Evolutionary conservation across 2,329 filamentous ascomycete genomes (phyloP), one percentile per base, ranked within the genome.

Genomic region (Ceratocystis ficicola): DNA sequence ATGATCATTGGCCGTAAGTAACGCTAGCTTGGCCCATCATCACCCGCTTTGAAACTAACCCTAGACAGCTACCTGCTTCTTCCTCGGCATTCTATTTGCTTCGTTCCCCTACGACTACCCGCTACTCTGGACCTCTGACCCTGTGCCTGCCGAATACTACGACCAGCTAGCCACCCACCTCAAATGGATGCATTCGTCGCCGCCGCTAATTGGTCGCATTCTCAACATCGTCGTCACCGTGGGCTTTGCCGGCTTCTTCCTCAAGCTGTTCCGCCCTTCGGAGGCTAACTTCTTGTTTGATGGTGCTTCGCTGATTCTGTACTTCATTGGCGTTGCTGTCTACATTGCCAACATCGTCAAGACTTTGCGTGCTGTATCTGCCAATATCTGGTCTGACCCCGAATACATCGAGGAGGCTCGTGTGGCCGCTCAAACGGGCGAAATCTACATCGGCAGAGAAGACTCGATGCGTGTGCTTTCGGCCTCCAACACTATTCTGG

Each of bases 281-380:
- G 93, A 97, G 77, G 88, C 89, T 69, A 99, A 99, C 80, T 88
- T 96, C 78, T 86, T 99, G 67, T 99, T 99, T 75, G 94, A 88
- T 76, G 89, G 88, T 73, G 85, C 90, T 66, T 90, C 87, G 69
- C 83, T 93, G 15, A 86, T 90, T 17, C 82, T 90, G 71, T 94
- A 93, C 76, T 81, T 93, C 66, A 90, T 94, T 72, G 94, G 90
- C 68, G 85, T 95, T 64, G 90, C 91, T 62, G 89, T 99, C 71
- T 99, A 97, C 77, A 84, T 96, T 70, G 87, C 92, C 71, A 99
- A 99, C 77, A 96, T 97, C 72, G 87, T 97, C 74, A 96, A 96
- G 80, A 94, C 93, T 3, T 81, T 99, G 74, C 81, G 92, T 69
- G 87, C 93, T 68, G 88, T 96, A 50, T 89, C 84, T 67, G 83